Base-by-base conservation (phyloP, 2,329 filamentous ascomycete species). In the Fusarium stilboides region DNA sequence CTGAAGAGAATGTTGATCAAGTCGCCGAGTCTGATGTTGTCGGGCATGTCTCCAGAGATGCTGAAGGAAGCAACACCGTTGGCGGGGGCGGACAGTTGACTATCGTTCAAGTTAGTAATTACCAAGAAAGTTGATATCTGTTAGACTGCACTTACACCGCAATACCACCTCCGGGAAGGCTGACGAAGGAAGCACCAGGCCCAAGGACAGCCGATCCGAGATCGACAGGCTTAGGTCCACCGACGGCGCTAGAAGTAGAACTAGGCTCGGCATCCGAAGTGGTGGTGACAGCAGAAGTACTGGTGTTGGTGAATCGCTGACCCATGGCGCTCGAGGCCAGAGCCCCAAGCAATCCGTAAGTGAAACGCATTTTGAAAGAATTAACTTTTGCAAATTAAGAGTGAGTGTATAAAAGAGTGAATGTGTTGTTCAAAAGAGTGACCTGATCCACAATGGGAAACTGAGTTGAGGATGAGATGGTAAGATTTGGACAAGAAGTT, bases 251-350 rank as follows among this genome's bases (percentile, higher is more conserved):
- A 2, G 10, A 4, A 5, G 10, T 6, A 13, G 31, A 34, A 26
- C 45, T 45, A 10, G 66, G 37, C 12, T 56, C 36, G 9, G 42
- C 31, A 6, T 4, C 7, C 6, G 49, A 12, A 8, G 44, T 50
- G 0, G 58, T 49, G 8, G 57, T 59, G 2, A 47, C 33, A 12
- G 43, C 68, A 19, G 61, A 37, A 1, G 33, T 28, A 40, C 67
- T 65, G 2, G 50, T 28, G 68, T 71, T 70, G 53, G 68, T 70
- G 57, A 69, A 71, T 1, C 64, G 55, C 64, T 71, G 68, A 10
- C 52, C 68, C 14, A 65, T 19, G 24, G 33, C 64, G 17, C 55
- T 39, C 44, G 68, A 60, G 62, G 67, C 68, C 51, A 56, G 13
- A 9, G 59, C 64, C 68, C 58, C 12, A 28, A 70, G 64, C 8